Evolutionary conservation across 148 eudicot genomes (phyloP).

Genomic region (Cornus kousa): DNA sequence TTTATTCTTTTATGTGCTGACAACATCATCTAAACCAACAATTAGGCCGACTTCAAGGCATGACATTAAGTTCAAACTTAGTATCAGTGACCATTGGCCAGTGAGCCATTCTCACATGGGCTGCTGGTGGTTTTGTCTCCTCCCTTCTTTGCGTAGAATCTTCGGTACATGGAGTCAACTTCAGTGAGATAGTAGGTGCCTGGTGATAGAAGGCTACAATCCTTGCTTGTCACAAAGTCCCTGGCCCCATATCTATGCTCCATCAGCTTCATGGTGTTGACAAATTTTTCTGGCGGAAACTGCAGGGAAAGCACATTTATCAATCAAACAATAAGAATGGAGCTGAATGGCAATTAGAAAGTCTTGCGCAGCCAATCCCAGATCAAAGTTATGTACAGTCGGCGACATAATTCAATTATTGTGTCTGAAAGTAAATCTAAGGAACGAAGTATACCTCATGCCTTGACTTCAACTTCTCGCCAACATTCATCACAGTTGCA

Average conservation of each 20-base stretch:
- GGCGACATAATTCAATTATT: background rate
- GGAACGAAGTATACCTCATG: constrained; percentile 59
- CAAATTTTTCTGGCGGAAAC: constrained; percentile 81
- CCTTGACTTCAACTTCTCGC: constrained; percentile 78
- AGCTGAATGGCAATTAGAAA: background rate
- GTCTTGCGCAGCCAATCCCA: background rate
- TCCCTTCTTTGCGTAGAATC: constrained; percentile 67
- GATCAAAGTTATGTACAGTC: background rate
- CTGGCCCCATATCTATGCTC: constrained; percentile 85
- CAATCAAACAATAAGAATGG: background rate
- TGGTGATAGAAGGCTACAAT: constrained; percentile 55
- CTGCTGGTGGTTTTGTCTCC: background rate
- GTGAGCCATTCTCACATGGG: constrained; percentile 34
- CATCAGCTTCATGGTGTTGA: constrained; percentile 77
- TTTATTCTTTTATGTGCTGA: constrained; percentile 5
- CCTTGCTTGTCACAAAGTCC: constrained; percentile 86
- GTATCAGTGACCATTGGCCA: constrained; percentile 57
- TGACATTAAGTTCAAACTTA: background rate
- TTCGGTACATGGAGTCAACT: constrained; percentile 70
- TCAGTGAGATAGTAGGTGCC: constrained; percentile 82
- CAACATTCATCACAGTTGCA: constrained; percentile 64
- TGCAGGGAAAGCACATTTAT: constrained; percentile 30
- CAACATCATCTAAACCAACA: background rate
- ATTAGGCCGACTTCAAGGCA: background rate
- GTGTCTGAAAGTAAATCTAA: background rate